Evolutionary conservation across 257 asterid species (phyloP), one percentile per base, ranked within the genome.

Genomic region (Solanum acaule): DNA sequence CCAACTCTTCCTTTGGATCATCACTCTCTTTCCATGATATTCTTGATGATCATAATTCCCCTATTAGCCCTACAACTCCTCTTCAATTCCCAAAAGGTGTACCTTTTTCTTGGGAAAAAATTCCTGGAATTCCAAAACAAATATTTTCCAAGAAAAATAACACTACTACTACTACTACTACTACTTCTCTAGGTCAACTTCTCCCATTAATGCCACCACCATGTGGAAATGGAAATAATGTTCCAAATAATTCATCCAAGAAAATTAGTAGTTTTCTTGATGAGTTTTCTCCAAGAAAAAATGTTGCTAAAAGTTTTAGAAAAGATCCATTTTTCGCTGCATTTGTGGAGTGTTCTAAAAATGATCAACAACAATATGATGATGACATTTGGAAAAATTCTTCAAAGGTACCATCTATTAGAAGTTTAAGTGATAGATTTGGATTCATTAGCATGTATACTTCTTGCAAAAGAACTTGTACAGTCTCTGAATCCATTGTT

Each of bases 71-170:
- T 4, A 49, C 11, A 61, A 87, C 83, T 27, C 89, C 95, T 1
- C 88, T 90, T 22, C 88, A 91, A 65, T 91, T 84, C 90, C 75
- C 91, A 16, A 90, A 88, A 88, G 88, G 88, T 38, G 95, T 95
- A 14, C 99, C 99, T 61, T 96, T 96, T 88, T 93, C 98, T 31
- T 96, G 99, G 99, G 99, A 96, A 34, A 89, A 92, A 87, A 88
- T 93, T 81, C 99, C 98, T 23, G 99, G 98, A n/a, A 95, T 94
- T 56, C 96, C 99, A 13, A 96, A 95, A 87, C 91, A 88, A 90
- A 87, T 87, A 78, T 20, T 72, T 65, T 63, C 93, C 31, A 90
- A 40, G 78, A 92, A 90, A 61, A 87, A 89, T 29, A 89, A 37
- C 16, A 59, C 84, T 29, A 56, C 65, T 18, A 56, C 65, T 56